A percentile compares a stretch with the other conserved stretches of the same genome.
These are phyloP conservation scores for Chionographis japonica DNA, from an alignment of 106 monocot species.

Conservation along the genomic window DNA sequence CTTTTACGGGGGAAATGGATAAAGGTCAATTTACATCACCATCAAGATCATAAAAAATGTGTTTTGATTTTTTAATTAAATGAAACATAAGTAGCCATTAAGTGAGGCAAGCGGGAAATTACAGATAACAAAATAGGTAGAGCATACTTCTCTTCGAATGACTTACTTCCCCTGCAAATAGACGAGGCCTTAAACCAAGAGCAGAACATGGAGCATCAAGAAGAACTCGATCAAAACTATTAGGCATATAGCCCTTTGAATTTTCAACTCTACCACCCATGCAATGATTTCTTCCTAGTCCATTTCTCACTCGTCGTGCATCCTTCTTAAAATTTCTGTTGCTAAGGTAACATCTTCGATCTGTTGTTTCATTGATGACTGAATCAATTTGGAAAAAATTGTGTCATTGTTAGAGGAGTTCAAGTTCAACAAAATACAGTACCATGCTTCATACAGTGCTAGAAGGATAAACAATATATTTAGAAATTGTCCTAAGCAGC, in stretches of 20 bases:
- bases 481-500: too few relatives aligned
- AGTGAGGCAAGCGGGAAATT: neutral
- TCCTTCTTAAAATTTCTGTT: conserved; percentile 35
- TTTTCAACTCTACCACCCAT: conserved; percentile 50
- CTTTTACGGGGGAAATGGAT: too few relatives aligned
- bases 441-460: neutral
- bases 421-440: neutral
- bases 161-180: conserved; percentile 85
- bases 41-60: too few relatives aligned
- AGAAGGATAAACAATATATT: neutral
- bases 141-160: neutral
- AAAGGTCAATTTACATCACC: too few relatives aligned
- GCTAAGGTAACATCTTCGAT: conserved; percentile 25
- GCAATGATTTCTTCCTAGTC: conserved; percentile 72
- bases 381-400: conserved; percentile 4
- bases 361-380: conserved; percentile 13
- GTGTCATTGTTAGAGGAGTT: neutral
- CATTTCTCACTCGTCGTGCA: conserved; percentile 55
- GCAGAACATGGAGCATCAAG: conserved; percentile 99
- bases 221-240: conserved; percentile 91
- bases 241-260: conserved; percentile 72
- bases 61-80: too few relatives aligned
- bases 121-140: neutral
- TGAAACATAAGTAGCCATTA: too few relatives aligned
- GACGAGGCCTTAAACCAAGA: conserved; percentile 87